Conservation (phyloP, 306 rosid species). For the Prunus kanzakura region DNA sequence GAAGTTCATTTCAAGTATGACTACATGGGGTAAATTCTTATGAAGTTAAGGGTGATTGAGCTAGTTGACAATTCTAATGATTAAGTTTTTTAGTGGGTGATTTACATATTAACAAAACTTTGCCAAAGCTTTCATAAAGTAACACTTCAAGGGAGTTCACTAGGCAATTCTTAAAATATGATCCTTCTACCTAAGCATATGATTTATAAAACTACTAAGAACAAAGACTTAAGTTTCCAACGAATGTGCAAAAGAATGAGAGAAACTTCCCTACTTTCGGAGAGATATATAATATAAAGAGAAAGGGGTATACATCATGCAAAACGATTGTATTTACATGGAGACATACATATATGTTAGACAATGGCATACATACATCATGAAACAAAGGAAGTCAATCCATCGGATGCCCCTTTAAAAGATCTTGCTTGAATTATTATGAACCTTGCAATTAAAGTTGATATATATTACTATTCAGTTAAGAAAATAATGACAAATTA, state of each 20-base stretch:
- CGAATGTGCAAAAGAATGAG: too few relatives aligned
- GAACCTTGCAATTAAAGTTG: neutral
- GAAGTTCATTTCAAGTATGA: too few relatives aligned
- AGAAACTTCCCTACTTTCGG: too few relatives aligned
- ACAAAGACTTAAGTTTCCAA: too few relatives aligned
- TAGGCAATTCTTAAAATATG: neutral
- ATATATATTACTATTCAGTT: neutral
- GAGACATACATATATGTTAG: neutral
- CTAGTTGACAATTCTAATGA: too few relatives aligned
- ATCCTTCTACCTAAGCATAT: neutral
- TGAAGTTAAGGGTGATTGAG: too few relatives aligned
- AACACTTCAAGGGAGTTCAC: neutral
- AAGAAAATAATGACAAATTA: constrained; percentile 7
- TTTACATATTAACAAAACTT: too few relatives aligned
- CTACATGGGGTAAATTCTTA: too few relatives aligned
- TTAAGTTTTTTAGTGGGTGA: too few relatives aligned
- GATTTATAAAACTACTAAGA: too few relatives aligned
- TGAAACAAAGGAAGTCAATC: neutral
- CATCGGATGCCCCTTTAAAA: neutral
- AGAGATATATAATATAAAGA: too few relatives aligned
- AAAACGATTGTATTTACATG: neutral
- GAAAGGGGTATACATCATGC: too few relatives aligned
- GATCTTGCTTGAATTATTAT: neutral
- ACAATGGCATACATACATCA: neutral
- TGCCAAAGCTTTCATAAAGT: neutral